phyloP scores from a whole-genome alignment of 2,329 filamentous ascomycete species.

The Metarhizium sp. region DNA sequence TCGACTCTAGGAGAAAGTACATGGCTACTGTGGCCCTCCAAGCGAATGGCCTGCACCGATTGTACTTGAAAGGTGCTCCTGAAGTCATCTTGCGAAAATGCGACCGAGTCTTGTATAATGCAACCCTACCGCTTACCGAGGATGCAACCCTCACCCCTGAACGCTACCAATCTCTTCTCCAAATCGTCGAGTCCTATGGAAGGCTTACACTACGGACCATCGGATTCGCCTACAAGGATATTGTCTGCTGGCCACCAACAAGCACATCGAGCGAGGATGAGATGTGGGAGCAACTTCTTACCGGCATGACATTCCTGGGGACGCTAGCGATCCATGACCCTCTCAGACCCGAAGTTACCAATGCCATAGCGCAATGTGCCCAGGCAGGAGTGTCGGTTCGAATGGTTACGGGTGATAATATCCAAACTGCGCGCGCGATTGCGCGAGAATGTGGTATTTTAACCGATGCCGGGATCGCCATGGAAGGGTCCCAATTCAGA shows the following conservation, averaged over 20 bases:
- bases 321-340: slow-evolving; percentile 60
- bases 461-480: slow-evolving; percentile 12
- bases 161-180: not conserved
- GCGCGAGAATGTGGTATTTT: slow-evolving; percentile 53
- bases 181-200: slow-evolving; percentile 49
- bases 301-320: slow-evolving; percentile 61
- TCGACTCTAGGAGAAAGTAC: slow-evolving; percentile 42
- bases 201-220: slow-evolving; percentile 63
- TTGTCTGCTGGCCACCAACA: slow-evolving; percentile 59
- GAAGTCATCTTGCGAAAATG: slow-evolving; percentile 40
- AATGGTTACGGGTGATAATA: slow-evolving; percentile 43
- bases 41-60: slow-evolving; percentile 28
- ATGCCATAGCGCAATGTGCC: slow-evolving; percentile 34
- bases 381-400: slow-evolving; percentile 53
- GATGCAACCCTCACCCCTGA: not conserved
- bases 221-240: slow-evolving; percentile 65
- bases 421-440: slow-evolving; percentile 39
- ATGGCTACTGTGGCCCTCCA: slow-evolving; percentile 44
- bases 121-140: not conserved
- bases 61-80: slow-evolving; percentile 47
- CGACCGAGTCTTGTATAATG: slow-evolving; percentile 30
- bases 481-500: slow-evolving; percentile 1
- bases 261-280: slow-evolving; percentile 45
- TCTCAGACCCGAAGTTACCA: slow-evolving; percentile 46
- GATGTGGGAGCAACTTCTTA: slow-evolving; percentile 15